Evolutionary conservation across 2,329 filamentous ascomycete species (phyloP).

Genomic region (Xylariaceae sp.): DNA sequence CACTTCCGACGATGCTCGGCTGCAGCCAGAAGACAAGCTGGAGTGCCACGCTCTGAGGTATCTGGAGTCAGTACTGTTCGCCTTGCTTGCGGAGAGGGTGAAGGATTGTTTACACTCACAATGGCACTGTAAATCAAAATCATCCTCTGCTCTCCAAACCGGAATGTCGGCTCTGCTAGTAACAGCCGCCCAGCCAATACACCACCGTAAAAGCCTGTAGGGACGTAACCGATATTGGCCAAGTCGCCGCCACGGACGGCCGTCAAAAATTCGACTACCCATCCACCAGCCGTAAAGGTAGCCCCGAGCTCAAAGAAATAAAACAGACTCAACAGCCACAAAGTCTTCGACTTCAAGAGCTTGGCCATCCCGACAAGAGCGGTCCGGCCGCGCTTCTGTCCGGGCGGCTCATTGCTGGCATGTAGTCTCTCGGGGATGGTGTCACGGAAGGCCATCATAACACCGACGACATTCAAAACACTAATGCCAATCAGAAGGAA

Average conservation of each 20-base stretch:
- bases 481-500: constrained; percentile 48
- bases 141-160: constrained; percentile 54
- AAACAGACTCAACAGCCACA: constrained; percentile 57
- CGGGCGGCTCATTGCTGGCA: background rate
- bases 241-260: constrained; percentile 53
- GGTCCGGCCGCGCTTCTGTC: constrained; percentile 27
- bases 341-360: constrained; percentile 38
- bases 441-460: constrained; percentile 46
- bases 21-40: constrained; percentile 60
- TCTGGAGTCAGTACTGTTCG: background rate
- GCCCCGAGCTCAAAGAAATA: constrained; percentile 60
- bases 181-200: constrained; percentile 50
- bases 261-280: constrained; percentile 61
- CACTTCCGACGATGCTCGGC: constrained; percentile 52
- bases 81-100: background rate
- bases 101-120: background rate
- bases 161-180: constrained; percentile 53
- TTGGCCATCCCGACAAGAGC: constrained; percentile 40
- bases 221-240: constrained; percentile 49
- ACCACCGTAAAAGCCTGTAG: constrained; percentile 55
- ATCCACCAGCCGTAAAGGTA: constrained; percentile 50
- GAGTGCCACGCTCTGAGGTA: constrained; percentile 40
- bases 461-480: constrained; percentile 43
- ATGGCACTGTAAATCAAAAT: constrained; percentile 47
- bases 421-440: constrained; percentile 31